Evolutionary conservation across 352 stramenopile genomes (phyloP).

Genomic region (Pythium pectinolyticum): DNA sequence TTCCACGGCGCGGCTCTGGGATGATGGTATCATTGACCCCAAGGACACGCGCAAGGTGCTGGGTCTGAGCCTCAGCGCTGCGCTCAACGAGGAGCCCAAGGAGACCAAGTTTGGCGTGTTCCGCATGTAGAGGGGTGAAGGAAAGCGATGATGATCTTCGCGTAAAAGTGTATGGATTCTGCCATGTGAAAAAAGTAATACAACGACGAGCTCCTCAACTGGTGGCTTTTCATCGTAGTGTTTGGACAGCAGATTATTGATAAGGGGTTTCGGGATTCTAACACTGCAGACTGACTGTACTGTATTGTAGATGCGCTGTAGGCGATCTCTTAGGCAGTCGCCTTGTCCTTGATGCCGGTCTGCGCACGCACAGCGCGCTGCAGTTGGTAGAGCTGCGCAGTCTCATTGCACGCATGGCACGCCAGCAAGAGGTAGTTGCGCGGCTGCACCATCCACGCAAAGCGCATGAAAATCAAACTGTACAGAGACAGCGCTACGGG

Average conservation of each 20-base stretch:
- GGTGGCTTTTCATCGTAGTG: too few species aligned
- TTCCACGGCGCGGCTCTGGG: conserved; percentile 95
- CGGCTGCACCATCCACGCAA: conserved; percentile 87
- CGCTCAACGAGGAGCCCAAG: conserved; percentile 66
- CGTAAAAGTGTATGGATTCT: too few species aligned
- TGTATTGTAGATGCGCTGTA: not conserved
- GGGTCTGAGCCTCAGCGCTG: conserved; percentile 72
- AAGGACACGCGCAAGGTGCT: conserved; percentile 91
- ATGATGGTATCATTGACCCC: conserved; percentile 98
- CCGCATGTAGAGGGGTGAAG: conserved; percentile 87
- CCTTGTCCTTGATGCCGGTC: conserved; percentile 35
- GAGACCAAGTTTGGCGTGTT: conserved; percentile 96
- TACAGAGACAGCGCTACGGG: conserved; percentile 73
- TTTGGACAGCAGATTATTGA: too few species aligned
- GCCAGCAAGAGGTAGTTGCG: conserved; percentile 85
- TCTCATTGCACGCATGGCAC: conserved; percentile 84
- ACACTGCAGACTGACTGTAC: too few species aligned
- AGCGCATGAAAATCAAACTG: conserved; percentile 89
- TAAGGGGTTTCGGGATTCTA: too few species aligned
- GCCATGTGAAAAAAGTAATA: too few species aligned
- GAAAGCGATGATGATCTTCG: too few species aligned
- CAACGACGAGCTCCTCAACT: too few species aligned
- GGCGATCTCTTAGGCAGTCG: conserved; percentile 21
- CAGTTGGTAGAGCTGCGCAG: conserved; percentile 81
- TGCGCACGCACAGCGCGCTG: conserved; percentile 54